Evolutionary conservation across 1,284 basidiomycete species (phyloP), one percentile per base, ranked within the genome.

Genomic region (Puccinia coronata): DNA sequence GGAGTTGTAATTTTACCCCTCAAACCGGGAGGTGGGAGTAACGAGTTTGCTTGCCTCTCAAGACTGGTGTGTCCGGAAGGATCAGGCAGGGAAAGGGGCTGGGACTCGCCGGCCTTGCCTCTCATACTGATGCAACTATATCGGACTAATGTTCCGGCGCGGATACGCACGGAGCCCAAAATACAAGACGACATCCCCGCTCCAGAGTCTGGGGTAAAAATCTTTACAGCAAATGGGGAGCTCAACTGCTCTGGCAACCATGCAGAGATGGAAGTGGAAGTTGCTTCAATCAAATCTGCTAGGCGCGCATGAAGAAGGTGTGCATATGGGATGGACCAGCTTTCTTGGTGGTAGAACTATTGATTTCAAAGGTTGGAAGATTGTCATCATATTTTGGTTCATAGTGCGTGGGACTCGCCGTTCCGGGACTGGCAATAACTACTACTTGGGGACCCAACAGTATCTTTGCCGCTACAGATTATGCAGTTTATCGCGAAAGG

Each of bases 401-500:
- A 51, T 51, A 51, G 8, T 51, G 49, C 31, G 57, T 14, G 57
- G 57, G 28, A 34, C 31, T 31, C 14, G 14, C 31, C 14, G 31
- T 11, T 61, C 31, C 14, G 31, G 20, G 28, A 23, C 8, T 63
- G n/a, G 18, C 34, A 39, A 20, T 14, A 14, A 8, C 6, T 31
- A 14, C 57, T 2, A 11, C 11, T 25, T 18, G 2, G 4, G 28
- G n/a, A 8, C 28, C 57, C 25, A 16, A 39, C 4, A 20, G 34
- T 6, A 63, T 20, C 20, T 63, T 34, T 6, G 36, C 18, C 12
- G 34, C 31, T 20, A 51, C 4, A 20, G 4, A 23, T 63, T 23
- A 28, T 28, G 43, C 49, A 55, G 25, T 20, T 72, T 43, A 72
- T 72, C 70, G 70, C 34, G 70, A 53, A 51, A 72, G 70, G 49